Evolutionary conservation across 2,329 filamentous ascomycete genomes (phyloP), one percentile per base, ranked within the genome.

Genomic region (Thyridium curvatum): DNA sequence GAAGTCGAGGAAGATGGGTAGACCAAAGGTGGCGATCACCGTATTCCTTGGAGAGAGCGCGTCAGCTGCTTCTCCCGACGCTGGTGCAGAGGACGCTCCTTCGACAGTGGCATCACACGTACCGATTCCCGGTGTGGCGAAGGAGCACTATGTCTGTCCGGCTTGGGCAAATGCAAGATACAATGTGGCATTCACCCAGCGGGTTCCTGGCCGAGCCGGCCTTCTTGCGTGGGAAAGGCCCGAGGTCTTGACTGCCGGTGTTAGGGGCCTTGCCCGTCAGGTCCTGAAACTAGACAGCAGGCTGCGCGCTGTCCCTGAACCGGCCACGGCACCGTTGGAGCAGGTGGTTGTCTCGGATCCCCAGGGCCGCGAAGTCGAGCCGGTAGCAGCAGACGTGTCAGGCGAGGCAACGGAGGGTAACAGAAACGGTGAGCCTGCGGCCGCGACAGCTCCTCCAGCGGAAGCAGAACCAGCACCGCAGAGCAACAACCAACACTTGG

Each of bases 201-300:
- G 69, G 21, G 57, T 58, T 1, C 12, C 49, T 5, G 69, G 68
- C 3, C 55, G 53, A 4, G 56, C 67, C 0, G 69, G 70, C 0
- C 54, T 75, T 28, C 46, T 76, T 28, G 62, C 66, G 10, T 72
- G 68, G 65, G 69, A 74, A 41, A 54, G 63, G 13, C 70, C 71
- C 2, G 65, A 69, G 26, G 47, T 70, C 30, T 66, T 75, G 40
- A 47, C 55, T 0, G 47, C 58, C 3, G 72, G 71, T 1, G 57
- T 62, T 3, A 54, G 62, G 28, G 61, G 56, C 4, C 52, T 75
- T 28, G 62, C 65, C 1, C 57, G 56, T 39, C 59, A 57, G 3
- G 49, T 73, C 8, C 21, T 69, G 12, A 53, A 49, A 17, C 42
- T 46, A 8, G 66, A 72, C 39, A 48, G 49, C 30, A 57, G 65